These are phyloP conservation scores for Xylariaceae sp. DNA, from an alignment of 2,329 filamentous ascomycete genomes.

Conservation along the genomic window DNA sequence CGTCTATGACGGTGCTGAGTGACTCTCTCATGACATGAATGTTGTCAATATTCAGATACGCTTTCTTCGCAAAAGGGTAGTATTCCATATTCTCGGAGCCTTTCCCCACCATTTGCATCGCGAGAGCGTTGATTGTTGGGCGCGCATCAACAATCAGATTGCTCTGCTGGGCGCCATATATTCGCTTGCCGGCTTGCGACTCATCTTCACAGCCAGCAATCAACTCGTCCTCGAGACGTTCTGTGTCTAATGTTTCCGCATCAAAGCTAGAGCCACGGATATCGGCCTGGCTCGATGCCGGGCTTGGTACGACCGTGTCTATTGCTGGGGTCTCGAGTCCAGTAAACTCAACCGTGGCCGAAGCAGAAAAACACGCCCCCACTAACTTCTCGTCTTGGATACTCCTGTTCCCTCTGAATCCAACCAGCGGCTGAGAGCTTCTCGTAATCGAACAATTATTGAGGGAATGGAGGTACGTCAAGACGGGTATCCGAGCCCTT, in stretches of 20 bases:
- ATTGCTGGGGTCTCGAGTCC: constrained; percentile 29
- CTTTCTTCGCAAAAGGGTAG: constrained; percentile 86
- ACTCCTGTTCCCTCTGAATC: constrained; percentile 80
- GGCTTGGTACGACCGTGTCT: constrained; percentile 34
- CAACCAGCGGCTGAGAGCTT: constrained; percentile 86
- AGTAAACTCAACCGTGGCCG: constrained; percentile 39
- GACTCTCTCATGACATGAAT: constrained; percentile 98
- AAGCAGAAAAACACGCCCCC: constrained; percentile 83
- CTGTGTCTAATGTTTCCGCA: constrained; percentile 53
- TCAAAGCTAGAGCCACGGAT: constrained; percentile 36
- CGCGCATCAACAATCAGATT: constrained; percentile 96
- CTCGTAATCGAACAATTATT: constrained; percentile 97
- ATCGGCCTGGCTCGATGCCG: constrained; percentile 48
- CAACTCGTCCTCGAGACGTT: constrained; percentile 64
- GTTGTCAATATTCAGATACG: constrained; percentile 93
- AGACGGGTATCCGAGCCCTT: constrained; percentile 75
- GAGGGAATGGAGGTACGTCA: constrained; percentile 92
- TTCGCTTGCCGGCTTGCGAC: constrained; percentile 54
- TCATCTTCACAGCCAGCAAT: constrained; percentile 51
- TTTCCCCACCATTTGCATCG: constrained; percentile 87
- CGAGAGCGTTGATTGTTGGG: constrained; percentile 87
- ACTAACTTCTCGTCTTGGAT: constrained; percentile 94
- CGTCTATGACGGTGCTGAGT: constrained; percentile 78
- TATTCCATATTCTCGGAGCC: constrained; percentile 98
- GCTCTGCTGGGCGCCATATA: constrained; percentile 88